Base-by-base conservation (phyloP, 2,329 filamentous ascomycete genomes). In the Neopestalotiopsis sp. region DNA sequence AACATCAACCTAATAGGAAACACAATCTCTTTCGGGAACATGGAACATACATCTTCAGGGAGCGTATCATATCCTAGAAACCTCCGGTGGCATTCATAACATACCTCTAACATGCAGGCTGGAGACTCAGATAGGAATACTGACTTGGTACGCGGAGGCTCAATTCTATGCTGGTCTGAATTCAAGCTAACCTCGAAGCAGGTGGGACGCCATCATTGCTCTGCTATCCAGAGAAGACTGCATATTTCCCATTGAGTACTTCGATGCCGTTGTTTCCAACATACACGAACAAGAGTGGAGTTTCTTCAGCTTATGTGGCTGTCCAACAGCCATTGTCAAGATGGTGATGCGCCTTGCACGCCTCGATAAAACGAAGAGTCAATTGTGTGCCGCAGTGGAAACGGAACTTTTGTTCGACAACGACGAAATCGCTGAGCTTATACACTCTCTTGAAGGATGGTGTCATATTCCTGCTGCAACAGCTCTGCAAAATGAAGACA, bases 191-290 rank as follows among this genome's bases (percentile, higher is more conserved):
- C 24, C 12, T n/a, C 9, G 45, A 17, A 30, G 1, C 17, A 68
- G 67, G 67, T 68, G 67, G 67, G 67, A 68, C 32, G 62, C 67
- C 5, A 68, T 68, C 1, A 66, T 53, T 4, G 65, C 61, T 32
- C 28, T 68, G 5, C 42, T 68, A 24, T 40, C 67, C 4, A 12
- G 67, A 34, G 67, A 68, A 10, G 67, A 65, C 9, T 68, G 67
- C 61, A 45, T 68, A 13, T 68, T 68, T 17, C 67, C 67, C 1
- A 24, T 61, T 17, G 1, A 45, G 2, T 68, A 68, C 28, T 68
- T 68, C 34, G 67, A 68, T 5, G 61, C 62, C 3, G 59, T 65
- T 3, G 10, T 53, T 2, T 65, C 61, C 20, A 38, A 65, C 53
- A 14, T 3, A 9, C 17, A 32, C 10, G 30, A 34, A 1, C 30